phyloP scores from a whole-genome alignment of 163 green algal genomes.

The Picocystis sp. region DNA sequence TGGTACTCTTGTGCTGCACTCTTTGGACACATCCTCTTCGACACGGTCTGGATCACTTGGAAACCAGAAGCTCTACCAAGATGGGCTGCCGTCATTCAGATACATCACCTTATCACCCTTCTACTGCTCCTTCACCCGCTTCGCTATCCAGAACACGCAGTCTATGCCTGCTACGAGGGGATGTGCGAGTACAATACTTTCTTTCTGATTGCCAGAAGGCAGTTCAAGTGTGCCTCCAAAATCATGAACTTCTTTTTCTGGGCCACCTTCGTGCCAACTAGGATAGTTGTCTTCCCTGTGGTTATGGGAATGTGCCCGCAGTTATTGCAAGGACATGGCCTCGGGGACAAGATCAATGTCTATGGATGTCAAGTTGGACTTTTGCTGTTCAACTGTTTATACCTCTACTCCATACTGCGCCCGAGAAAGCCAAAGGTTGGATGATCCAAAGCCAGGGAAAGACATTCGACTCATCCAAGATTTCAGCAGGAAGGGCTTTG shows the following conservation, averaged over 20 bases:
- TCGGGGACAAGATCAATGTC: too few species aligned
- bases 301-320: not conserved
- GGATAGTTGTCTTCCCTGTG: conserved; percentile 2
- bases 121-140: conserved; percentile 5
- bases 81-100: not conserved
- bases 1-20: conserved; percentile 3
- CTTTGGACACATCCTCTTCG: conserved; percentile 7
- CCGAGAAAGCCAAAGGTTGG: too few species aligned
- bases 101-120: conserved; percentile 10
- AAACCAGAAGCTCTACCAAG: conserved; percentile 1
- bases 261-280: conserved; percentile 1
- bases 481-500: too few species aligned
- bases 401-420: too few species aligned
- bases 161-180: conserved; percentile 7
- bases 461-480: too few species aligned
- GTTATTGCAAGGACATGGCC: too few species aligned
- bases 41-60: conserved; percentile 9
- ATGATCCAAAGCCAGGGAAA: too few species aligned
- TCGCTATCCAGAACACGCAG: conserved; percentile 6
- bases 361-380: too few species aligned
- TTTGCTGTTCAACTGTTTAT: too few species aligned
- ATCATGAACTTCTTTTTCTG: conserved; percentile 3
- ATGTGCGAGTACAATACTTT: conserved; percentile 12
- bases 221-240: not conserved
- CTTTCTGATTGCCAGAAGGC: conserved; percentile 9